phyloP scores from a whole-genome alignment of 805 yeast species.

The Candida krabiensis region DNA sequence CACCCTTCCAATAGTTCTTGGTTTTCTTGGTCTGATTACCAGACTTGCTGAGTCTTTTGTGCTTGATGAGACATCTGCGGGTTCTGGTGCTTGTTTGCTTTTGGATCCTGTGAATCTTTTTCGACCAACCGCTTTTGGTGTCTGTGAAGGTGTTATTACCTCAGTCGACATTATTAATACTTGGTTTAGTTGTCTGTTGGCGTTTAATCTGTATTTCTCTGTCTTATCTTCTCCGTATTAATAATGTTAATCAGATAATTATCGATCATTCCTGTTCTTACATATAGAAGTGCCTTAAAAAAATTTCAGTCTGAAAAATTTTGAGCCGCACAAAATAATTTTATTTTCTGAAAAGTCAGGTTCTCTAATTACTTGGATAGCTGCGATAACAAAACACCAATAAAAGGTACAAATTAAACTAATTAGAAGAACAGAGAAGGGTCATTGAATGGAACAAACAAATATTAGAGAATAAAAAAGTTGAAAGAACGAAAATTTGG shows the following conservation, averaged over 20 bases:
- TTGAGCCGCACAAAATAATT: conserved; percentile 7
- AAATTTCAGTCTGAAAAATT: not conserved
- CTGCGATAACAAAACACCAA: too few species aligned
- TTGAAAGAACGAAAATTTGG: not conserved
- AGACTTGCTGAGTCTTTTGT: conserved; percentile 6
- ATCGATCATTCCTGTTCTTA: conserved; percentile 2
- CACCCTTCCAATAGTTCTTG: conserved; percentile 53
- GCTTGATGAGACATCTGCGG: too few species aligned
- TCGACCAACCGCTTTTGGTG: conserved; percentile 11
- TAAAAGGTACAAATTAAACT: not conserved
- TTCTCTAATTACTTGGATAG: too few species aligned
- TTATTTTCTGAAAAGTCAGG: too few species aligned
- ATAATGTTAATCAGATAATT: not conserved
- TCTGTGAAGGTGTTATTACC: not conserved
- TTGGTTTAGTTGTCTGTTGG: not conserved
- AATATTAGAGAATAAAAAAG: not conserved
- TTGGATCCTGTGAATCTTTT: conserved; percentile 32
- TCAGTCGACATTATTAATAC: conserved; percentile 2
- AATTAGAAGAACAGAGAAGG: not conserved
- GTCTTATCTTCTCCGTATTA: too few species aligned
- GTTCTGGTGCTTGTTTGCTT: conserved; percentile 2
- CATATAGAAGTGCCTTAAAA: not conserved
- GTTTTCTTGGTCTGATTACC: conserved; percentile 23
- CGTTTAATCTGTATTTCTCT: too few species aligned
- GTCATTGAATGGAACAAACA: not conserved